Conservation (phyloP, 1,284 basidiomycete genomes). For the Volvariella volvacea region DNA sequence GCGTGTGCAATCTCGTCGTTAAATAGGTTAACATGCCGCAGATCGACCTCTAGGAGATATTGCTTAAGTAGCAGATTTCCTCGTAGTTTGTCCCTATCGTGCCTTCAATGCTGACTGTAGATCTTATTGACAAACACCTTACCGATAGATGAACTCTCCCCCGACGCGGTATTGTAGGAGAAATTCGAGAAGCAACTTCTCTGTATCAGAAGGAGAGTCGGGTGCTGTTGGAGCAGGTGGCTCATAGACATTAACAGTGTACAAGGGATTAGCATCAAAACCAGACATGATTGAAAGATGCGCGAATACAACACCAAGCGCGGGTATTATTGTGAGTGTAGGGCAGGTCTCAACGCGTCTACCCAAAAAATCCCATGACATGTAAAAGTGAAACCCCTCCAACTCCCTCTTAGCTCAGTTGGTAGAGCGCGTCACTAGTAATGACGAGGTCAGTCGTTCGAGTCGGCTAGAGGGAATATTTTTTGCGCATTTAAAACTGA, state of each 20-base stretch:
- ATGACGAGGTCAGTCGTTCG: conserved; percentile 41
- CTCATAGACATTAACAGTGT: conserved; percentile 70
- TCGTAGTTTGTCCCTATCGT: conserved; percentile 77
- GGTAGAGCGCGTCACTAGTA: conserved; percentile 59
- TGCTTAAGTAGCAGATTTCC: conserved; percentile 89
- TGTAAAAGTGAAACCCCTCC: not conserved
- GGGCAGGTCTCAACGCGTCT: conserved; percentile 41
- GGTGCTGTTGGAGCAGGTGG: conserved; percentile 43
- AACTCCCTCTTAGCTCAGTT: conserved; percentile 49
- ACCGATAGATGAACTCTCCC: conserved; percentile 87
- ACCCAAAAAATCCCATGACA: not conserved
- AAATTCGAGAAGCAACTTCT: conserved; percentile 79
- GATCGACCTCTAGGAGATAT: conserved; percentile 87
- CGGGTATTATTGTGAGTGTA: conserved; percentile 22
- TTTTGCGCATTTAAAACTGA: conserved; percentile 1
- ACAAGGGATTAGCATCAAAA: conserved; percentile 76
- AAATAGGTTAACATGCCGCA: conserved; percentile 86
- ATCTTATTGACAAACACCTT: conserved; percentile 6
- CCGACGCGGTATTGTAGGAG: conserved; percentile 82
- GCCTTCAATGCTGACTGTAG: conserved; percentile 7
- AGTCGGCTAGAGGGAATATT: conserved; percentile 33
- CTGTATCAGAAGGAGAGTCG: conserved; percentile 73
- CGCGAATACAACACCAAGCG: conserved; percentile 1
- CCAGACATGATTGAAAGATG: conserved; percentile 42
- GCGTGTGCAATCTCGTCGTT: conserved; percentile 91